Base-by-base conservation (phyloP, 2,329 filamentous ascomycete species). In the Trichoderma sp. region DNA sequence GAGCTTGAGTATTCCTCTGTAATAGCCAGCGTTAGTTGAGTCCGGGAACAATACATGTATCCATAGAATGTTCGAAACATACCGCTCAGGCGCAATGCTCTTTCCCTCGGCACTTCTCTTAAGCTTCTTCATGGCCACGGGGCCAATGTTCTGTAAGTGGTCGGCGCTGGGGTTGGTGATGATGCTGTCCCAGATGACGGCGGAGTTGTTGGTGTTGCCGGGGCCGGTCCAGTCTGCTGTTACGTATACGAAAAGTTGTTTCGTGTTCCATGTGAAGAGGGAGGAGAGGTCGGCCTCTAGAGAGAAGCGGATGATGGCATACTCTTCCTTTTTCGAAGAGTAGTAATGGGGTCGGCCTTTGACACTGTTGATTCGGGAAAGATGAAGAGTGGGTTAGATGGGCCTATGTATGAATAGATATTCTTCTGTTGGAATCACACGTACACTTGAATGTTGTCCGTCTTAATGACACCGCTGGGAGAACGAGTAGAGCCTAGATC, bases 201-300 rank as follows among this genome's bases (percentile, higher is more conserved):
- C 93, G 82, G 94, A 88, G 82, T 92, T 92, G 74, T 83, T 84
- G 71, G 77, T 80, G 75, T 83, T 83, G 71, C 76, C 78, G 64
- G 79, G 72, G 57, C 78, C 76, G 30, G 86, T 84, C 90, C 90
- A 92, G 77, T 90, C 91, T 69, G 95, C 95, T 70, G 94, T 95
- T 72, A 99, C 91, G 85, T 97, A 99, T 81, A 98, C 91, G 84
- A 98, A 99, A 78, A 99, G 85, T 84, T 98, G 93, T 83, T 99
- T 99, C 23, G 97, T 99, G 87, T 99, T 99, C 96, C 95, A 99
- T 79, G 93, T 97, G 88, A 98, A 98, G 77, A 99, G 93, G 57
- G 92, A 92, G 73, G 90, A 92, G 73, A 99, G 88, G 84, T 99
- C 95, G 68, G 95, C 92, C 78, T 97, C 92, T 72, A 99, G 88